These are phyloP conservation scores for Inonotus hispidus DNA, from an alignment of 1,284 basidiomycete species.

Conservation along the genomic window DNA sequence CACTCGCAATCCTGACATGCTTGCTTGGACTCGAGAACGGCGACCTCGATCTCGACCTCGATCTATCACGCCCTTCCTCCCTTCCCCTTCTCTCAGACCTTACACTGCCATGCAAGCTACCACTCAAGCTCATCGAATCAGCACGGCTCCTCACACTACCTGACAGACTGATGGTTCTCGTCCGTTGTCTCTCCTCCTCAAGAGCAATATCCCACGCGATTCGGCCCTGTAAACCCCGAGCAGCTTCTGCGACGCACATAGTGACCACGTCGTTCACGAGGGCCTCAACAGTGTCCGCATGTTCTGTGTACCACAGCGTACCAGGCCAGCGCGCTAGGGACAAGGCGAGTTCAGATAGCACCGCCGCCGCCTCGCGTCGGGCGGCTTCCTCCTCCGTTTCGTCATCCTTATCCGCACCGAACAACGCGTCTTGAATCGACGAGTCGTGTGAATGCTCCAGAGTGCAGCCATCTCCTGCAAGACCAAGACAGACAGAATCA, in stretches of 20 bases:
- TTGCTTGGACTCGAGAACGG: neutral
- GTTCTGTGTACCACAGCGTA: constrained; percentile 13
- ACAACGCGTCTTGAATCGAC: constrained; percentile 1
- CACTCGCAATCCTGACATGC: constrained; percentile 1
- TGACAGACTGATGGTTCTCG: neutral
- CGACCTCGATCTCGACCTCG: neutral
- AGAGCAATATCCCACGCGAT: constrained; percentile 1
- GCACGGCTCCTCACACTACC: neutral
- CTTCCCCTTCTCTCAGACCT: constrained; percentile 9
- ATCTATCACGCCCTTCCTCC: constrained; percentile 4
- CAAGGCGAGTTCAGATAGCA: constrained; percentile 9
- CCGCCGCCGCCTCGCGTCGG: constrained; percentile 2
- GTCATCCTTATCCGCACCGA: neutral
- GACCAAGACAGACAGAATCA: constrained; percentile 6
- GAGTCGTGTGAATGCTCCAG: constrained; percentile 2
- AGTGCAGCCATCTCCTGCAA: constrained; percentile 15
- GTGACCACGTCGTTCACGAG: constrained; percentile 6
- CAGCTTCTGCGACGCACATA: constrained; percentile 5
- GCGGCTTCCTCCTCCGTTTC: constrained; percentile 4
- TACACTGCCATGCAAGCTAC: neutral
- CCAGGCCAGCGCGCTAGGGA: constrained; percentile 16
- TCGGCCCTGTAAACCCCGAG: neutral
- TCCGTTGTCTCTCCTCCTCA: neutral
- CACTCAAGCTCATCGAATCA: neutral
- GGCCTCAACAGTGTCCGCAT: neutral